phyloP scores from a whole-genome alignment of 805 yeast species.

The Starmera caribaea region DNA sequence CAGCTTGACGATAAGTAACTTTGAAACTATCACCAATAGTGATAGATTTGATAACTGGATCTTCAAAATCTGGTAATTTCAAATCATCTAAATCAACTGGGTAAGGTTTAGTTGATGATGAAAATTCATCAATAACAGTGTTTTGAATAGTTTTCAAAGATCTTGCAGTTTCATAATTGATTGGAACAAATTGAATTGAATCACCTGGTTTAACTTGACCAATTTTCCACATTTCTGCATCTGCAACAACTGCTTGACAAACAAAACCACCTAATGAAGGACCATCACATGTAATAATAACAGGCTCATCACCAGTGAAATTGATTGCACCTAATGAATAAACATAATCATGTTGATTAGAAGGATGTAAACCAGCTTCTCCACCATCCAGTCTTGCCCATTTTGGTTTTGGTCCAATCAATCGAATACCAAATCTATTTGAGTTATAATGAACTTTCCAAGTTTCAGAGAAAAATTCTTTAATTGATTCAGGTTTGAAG shows the following conservation, averaged over 20 bases:
- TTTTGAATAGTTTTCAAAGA: constrained; percentile 55
- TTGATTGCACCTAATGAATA: constrained; percentile 94
- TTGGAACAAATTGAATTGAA: constrained; percentile 66
- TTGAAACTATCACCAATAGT: constrained; percentile 46
- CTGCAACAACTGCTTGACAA: constrained; percentile 91
- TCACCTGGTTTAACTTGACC: constrained; percentile 98
- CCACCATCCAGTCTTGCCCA: constrained; percentile 98
- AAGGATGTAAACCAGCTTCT: constrained; percentile 96
- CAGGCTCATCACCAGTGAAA: constrained; percentile 98
- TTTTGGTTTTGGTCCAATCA: constrained; percentile 90
- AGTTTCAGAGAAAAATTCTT: constrained; percentile 60
- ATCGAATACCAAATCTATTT: constrained; percentile 90
- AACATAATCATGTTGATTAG: constrained; percentile 97
- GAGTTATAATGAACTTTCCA: constrained; percentile 98
- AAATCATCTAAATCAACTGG: constrained; percentile 19
- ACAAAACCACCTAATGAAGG: constrained; percentile 97
- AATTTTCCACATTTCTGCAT: constrained; percentile 96
- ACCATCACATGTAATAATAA: constrained; percentile 92
- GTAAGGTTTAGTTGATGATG: constrained; percentile 29
- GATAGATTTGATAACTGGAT: constrained; percentile 58
- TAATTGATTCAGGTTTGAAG: constrained; percentile 66
- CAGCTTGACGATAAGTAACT: constrained; percentile 90
- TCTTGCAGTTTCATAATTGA: constrained; percentile 60
- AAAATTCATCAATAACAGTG: constrained; percentile 24
- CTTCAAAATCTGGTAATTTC: constrained; percentile 37